Base-by-base conservation (phyloP, 306 rosid species). In the Erythrophleum fordii region DNA sequence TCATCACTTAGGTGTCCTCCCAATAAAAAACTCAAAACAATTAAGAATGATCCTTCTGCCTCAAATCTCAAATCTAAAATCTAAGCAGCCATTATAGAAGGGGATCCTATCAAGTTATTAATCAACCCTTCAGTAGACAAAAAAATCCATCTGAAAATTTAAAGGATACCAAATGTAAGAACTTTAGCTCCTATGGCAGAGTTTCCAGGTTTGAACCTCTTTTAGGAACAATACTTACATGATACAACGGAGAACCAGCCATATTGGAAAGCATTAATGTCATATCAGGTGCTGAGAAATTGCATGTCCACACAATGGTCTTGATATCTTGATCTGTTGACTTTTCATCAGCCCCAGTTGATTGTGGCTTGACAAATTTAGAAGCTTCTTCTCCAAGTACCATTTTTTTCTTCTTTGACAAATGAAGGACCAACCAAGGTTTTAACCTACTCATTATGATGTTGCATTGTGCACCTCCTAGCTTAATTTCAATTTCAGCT, bases 401-500 rank as follows among this genome's bases (percentile, higher is more conserved):
- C 90, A 90, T 84, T 84, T 82, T 89, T 82, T 92, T 96, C 77
- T 85, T 88, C 87, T 85, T 92, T 17, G 92, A 77, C n/a, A 81
- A 80, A 42, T 87, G 87, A 78, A 96, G 85, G 75, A 69, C 82
- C 88, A 96, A 68, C 98, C 92, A 92, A 46, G 93, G 95, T 85
- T 82, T 86, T 75, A 96, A 73, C 89, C 93, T 90, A 85, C 86
- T 86, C 82, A 81, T 81, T 75, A 96, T 83, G 79, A 96, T 81
- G 83, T 92, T 93, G 92, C 94, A 92, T 51, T 73, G 89, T 62
- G 83, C 83, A 68, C 95, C 90, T 69, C 93, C 98, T 73, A 96
- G 87, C 88, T 89, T 96, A 65, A 96, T 79, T 75, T 93, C 97
- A 82, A 86, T 90, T 86, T 93, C 99, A 73, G 89, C 97, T 85